Evolutionary conservation across 805 yeast species (phyloP), one percentile per base, ranked within the genome.

Genomic region (Sugiyamaella mastotermitis): DNA sequence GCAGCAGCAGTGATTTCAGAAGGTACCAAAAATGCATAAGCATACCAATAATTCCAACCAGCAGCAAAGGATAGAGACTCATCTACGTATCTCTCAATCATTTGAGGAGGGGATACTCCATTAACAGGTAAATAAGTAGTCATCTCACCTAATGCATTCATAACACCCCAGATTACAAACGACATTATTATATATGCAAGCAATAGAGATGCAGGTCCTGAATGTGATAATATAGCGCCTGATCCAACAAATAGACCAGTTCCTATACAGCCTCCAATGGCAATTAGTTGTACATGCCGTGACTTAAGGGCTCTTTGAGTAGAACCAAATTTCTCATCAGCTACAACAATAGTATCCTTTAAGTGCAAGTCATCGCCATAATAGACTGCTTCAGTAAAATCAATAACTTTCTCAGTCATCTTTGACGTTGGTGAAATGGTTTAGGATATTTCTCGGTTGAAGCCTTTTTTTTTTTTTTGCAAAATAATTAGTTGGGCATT

Each of bases 191-290:
- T 46, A 54, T 81, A 83, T 9, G 86, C 77, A 17, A 76, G 62
- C 26, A 83, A 66, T 25, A 76, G 48, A 20, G 74, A 74, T 1
- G 80, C 83, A n/a, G 92, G 90, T 19, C 92, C 92, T 56, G 85
- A 83, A 22, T 69, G 64, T 14, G 69, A 48, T 36, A 83, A 60
- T 2, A 83, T 72, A 13, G 69, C 59, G 43, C 84, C 83, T 2
- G 86, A 72, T 53, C 86, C 85, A 23, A 83, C 80, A 48, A 83
- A 79, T 33, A 83, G 65, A 58, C 87, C 90, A 4, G 87, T 78
- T 53, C 90, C 92, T 44, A 82, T 80, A 43, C 80, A 69, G 37
- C 86, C 85, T 50, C 87, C 87, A 43, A 80, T 68, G 35, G 87
- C 84, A 52, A 80, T 80, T 77, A 80, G 75, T 50, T 76, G 78